These are phyloP conservation scores for Cercospora zeina DNA, from an alignment of 2,329 filamentous ascomycete species.

Conservation along the genomic window DNA sequence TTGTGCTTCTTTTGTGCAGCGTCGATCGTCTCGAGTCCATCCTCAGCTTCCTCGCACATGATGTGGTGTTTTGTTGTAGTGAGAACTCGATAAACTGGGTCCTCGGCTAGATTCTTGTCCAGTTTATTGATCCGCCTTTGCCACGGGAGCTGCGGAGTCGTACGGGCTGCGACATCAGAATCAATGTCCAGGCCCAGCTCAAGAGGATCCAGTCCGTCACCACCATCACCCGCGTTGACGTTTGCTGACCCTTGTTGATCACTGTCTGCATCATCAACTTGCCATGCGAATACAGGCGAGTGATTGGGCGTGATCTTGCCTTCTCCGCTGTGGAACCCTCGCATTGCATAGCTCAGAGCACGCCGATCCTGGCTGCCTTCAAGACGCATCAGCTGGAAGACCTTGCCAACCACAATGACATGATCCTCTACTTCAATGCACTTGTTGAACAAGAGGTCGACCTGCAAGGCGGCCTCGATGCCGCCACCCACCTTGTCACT, in stretches of 20 bases:
- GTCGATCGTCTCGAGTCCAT: slow-evolving; percentile 3
- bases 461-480: slow-evolving; percentile 40
- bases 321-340: slow-evolving; percentile 9
- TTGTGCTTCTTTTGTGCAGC: background rate
- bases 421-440: slow-evolving; percentile 50
- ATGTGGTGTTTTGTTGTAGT: slow-evolving; percentile 10
- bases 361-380: background rate
- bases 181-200: slow-evolving; percentile 1
- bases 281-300: background rate
- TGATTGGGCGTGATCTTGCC: slow-evolving; percentile 11
- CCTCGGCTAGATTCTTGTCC: background rate
- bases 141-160: background rate
- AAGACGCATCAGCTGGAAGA: slow-evolving; percentile 27
- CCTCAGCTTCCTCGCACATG: slow-evolving; percentile 12
- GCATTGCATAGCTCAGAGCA: slow-evolving; percentile 15
- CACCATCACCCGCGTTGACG: background rate
- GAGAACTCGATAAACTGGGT: slow-evolving; percentile 13
- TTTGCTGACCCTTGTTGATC: background rate
- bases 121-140: background rate
- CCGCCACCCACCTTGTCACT: slow-evolving; percentile 18
- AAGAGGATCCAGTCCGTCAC: slow-evolving; percentile 3
- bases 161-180: background rate
- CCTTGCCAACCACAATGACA: slow-evolving; percentile 49
- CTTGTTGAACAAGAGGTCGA: slow-evolving; percentile 41
- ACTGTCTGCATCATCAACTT: background rate